These are phyloP conservation scores for Diophrys sp. DNA, from an alignment of 73 alveolate species.

Conservation along the genomic window DNA sequence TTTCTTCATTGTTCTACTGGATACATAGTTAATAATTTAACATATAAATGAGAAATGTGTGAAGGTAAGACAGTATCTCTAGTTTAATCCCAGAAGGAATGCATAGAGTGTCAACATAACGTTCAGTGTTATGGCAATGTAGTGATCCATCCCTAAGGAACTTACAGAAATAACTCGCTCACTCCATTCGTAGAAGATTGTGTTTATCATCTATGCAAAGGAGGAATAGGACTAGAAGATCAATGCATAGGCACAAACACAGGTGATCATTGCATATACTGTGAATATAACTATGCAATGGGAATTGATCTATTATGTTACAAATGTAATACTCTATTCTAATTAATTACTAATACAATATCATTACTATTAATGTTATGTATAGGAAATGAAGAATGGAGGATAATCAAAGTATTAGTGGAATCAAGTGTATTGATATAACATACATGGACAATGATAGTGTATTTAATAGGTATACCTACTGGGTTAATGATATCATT, in stretches of 20 bases:
- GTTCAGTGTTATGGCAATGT: neutral
- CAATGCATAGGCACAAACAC: neutral
- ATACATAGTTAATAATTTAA: too few species aligned
- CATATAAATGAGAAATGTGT: neutral
- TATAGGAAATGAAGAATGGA: too few species aligned
- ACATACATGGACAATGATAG: too few species aligned
- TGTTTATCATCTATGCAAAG: neutral
- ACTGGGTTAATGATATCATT: too few species aligned
- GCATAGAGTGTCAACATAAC: neutral
- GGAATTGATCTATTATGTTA: too few species aligned
- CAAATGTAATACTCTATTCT: too few species aligned
- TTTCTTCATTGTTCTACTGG: too few species aligned
- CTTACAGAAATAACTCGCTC: neutral
- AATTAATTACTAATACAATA: too few species aligned
- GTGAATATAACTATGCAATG: neutral
- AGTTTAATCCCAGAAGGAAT: neutral
- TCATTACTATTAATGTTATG: too few species aligned
- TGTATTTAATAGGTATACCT: too few species aligned
- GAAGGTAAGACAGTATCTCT: neutral
- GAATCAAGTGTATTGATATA: too few species aligned
- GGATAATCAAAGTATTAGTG: too few species aligned
- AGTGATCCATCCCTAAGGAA: neutral
- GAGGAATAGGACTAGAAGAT: neutral
- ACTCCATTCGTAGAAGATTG: neutral
- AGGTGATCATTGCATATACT: neutral